These are phyloP conservation scores for Ophiostoma quercus DNA, from an alignment of 2,329 filamentous ascomycete genomes.

Conservation along the genomic window DNA sequence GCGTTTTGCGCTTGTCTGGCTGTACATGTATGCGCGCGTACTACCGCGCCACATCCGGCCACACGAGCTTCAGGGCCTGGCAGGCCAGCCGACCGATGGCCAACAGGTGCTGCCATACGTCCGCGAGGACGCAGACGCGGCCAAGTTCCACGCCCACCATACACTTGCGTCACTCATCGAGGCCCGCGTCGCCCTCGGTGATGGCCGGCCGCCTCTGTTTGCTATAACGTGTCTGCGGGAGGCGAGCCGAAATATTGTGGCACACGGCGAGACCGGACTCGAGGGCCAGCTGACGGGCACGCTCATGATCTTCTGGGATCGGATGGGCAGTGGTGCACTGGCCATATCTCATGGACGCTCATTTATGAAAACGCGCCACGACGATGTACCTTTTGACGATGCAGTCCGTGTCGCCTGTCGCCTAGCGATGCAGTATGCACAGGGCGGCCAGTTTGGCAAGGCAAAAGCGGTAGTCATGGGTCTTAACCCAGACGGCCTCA, in stretches of 20 bases:
- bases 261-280: conserved; percentile 21
- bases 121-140: conserved; percentile 23
- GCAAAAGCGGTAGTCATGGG: conserved; percentile 51
- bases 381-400: conserved; percentile 62
- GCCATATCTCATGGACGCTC: conserved; percentile 62
- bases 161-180: conserved; percentile 24
- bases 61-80: conserved; percentile 27
- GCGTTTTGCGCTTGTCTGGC: conserved; percentile 93
- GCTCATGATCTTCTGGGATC: conserved; percentile 64
- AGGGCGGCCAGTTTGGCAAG: conserved; percentile 64
- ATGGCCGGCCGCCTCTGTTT: conserved; percentile 23
- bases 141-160: conserved; percentile 18
- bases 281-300: conserved; percentile 25
- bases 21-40: conserved; percentile 78
- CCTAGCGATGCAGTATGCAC: conserved; percentile 60
- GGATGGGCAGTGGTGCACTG: conserved; percentile 59
- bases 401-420: conserved; percentile 68
- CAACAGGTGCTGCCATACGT: conserved; percentile 27
- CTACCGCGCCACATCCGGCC: conserved; percentile 44
- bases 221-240: conserved; percentile 24
- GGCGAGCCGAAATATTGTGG: conserved; percentile 20
- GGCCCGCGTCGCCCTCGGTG: conserved; percentile 24
- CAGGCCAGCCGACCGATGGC: conserved; percentile 25
- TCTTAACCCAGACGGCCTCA: conserved; percentile 27
- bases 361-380: conserved; percentile 67